Base-by-base conservation (phyloP, 2,329 filamentous ascomycete genomes). In the Aquanectria penicillioides region DNA sequence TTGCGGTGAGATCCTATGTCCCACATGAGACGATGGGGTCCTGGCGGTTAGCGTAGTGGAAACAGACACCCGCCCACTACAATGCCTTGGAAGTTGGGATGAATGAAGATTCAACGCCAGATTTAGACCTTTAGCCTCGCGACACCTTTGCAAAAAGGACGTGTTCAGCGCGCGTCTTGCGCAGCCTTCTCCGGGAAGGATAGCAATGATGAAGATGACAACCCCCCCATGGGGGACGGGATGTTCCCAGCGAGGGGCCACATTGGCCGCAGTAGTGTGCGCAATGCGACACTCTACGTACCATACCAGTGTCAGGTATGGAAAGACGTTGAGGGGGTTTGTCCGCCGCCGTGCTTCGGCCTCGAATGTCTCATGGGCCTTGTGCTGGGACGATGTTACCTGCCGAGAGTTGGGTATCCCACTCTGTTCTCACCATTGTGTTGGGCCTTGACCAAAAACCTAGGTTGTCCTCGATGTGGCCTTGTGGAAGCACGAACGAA, bases 31-130 rank as follows among this genome's bases (percentile, higher is more conserved):
- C 37, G 56, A 65, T 40, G 61, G 59, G 48, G 49, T 47, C 59
- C 55, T 62, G 62, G 44, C 59, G 59, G 49, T 51, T 69, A 69
- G 67, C 48, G 63, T 22, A 18, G 63, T 60, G 37, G 61, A 36
- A 57, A 52, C 23, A 47, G 20, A 23, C 37, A 33, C n/a, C 41
- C 38, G 22, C 20, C 59, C 63, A 49, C 49, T 50, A 33, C 53
- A 36, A 69, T 57, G 48, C 48, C 60, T 69, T 67, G 62, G 61
- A 67, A 69, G 40, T 38, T 50, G 57, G 62, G 37, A 57, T 49
- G 58, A 57, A 54, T 55, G 67, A 69, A 66, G 63, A 69, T 67
- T 62, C n/a, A 65, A 57, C 46, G 40, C 65, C 59, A 62, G 36
- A 63, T 64, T 40, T 29, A 55, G 58, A 55, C 53, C 46, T 57